Base-by-base conservation (phyloP, 768 basidiomycete genomes). In the Podaxis sp. region DNA sequence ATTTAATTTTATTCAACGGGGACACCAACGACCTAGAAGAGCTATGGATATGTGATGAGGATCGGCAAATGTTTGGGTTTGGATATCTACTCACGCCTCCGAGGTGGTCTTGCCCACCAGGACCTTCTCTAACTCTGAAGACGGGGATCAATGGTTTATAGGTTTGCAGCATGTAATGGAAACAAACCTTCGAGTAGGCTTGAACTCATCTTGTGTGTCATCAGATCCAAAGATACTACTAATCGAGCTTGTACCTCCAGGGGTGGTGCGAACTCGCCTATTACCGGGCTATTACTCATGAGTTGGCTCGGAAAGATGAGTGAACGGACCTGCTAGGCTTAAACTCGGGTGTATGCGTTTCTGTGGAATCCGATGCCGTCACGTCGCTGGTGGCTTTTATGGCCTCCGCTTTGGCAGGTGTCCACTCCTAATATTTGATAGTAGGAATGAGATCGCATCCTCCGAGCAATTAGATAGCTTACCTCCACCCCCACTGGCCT, bases 51-150 rank as follows among this genome's bases (percentile, higher is more conserved):
- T 55, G n/a, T 36, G 44, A 37, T 11, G 36, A 3, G 51, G 60
- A 42, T 51, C 27, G 9, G 44, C 37, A 32, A 6, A 35, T 38
- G 27, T 13, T 35, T 11, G 21, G 14, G 48, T 40, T 21, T 7
- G 4, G 5, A 46, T 21, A 11, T 47, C 6, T 23, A 61, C 70
- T 66, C 69, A 82, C 80, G 6, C 68, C 71, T 63, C 67, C 75
- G 52, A 90, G 83, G 67, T 76, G 82, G 68, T 90, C 88, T 52
- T 78, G 69, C 25, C 88, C 88, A 65, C 88, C 88, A 35, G 88
- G 88, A 47, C 79, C 80, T 70, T 90, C 79, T 62, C 87, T 78
- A 35, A 90, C 88, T 60, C 88, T 90, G 53, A 21, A 4, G 50
- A 35, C 60, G n/a, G 53, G 53, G 56, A 61, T 64, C 63, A 47